Conservation (phyloP, 345 rosid genomes). For the Leavenworthia alabamica region DNA sequence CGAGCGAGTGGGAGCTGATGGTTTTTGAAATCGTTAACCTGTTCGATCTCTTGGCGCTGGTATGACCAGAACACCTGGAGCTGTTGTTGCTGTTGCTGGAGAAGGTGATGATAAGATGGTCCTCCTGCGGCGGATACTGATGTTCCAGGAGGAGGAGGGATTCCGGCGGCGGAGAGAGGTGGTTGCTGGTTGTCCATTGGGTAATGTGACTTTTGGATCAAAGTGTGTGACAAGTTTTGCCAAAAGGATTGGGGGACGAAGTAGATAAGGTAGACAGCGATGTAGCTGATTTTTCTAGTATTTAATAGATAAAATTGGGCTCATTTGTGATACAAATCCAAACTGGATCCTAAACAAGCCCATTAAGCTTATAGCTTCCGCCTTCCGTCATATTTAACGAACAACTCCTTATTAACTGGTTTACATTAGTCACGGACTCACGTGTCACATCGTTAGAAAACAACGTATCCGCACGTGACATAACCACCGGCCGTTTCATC, state of each 20-base stretch:
- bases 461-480: conserved; percentile 27
- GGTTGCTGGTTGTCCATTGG: conserved; percentile 53
- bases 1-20: conserved; percentile 94
- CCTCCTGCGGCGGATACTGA: conserved; percentile 29
- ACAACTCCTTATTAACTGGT: too few relatives aligned
- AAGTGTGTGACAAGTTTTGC: conserved; percentile 10
- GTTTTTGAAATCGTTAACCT: conserved; percentile 88
- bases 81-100: conserved; percentile 88
- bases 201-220: conserved; percentile 17
- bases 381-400: too few relatives aligned
- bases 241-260: conserved; percentile 13
- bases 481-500: conserved; percentile 13
- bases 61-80: conserved; percentile 87
- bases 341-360: too few relatives aligned
- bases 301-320: too few relatives aligned
- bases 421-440: conserved; percentile 19
- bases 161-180: conserved; percentile 44
- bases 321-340: too few relatives aligned
- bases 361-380: too few relatives aligned
- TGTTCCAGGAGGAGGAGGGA: conserved; percentile 31
- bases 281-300: conserved; percentile 15
- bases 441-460: conserved; percentile 26
- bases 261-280: conserved; percentile 32
- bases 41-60: conserved; percentile 90
- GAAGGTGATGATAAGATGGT: conserved; percentile 69